phyloP scores from a whole-genome alignment of 257 asterid genomes.

The Solanum sitiens region DNA sequence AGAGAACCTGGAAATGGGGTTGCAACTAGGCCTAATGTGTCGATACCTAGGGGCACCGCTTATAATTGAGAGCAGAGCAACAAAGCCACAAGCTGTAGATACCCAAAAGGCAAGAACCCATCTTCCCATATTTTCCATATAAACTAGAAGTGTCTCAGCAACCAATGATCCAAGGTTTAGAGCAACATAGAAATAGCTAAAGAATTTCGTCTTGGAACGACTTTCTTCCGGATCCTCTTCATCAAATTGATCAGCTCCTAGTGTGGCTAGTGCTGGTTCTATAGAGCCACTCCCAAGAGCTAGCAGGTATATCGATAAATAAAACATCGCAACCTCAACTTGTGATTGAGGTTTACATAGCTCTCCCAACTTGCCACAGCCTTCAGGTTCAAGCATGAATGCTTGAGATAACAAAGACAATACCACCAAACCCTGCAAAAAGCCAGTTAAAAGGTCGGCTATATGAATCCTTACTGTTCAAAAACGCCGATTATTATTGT shows the following conservation, averaged over 20 bases:
- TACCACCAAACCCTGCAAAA: constrained; percentile 48
- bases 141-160: constrained; percentile 65
- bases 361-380: constrained; percentile 49
- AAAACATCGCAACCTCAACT: constrained; percentile 46
- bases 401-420: constrained; percentile 55
- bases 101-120: constrained; percentile 82
- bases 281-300: constrained; percentile 88
- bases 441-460: neutral
- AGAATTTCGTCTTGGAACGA: constrained; percentile 47
- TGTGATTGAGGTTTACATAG: constrained; percentile 40
- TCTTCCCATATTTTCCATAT: constrained; percentile 51
- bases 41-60: constrained; percentile 49
- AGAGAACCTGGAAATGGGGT: constrained; percentile 55
- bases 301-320: constrained; percentile 47
- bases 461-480: neutral
- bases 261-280: constrained; percentile 74
- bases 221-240: constrained; percentile 60
- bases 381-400: constrained; percentile 65
- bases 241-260: constrained; percentile 83
- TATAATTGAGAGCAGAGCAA: constrained; percentile 36
- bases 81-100: constrained; percentile 59
- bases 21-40: constrained; percentile 47
- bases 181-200: constrained; percentile 71
- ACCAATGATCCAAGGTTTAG: constrained; percentile 62
- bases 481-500: neutral